Percentiles rank a stretch among this genome's conserved stretches.
Evolutionary conservation across 805 yeast genomes (phyloP).

Genomic region (Starmerella powellii): DNA sequence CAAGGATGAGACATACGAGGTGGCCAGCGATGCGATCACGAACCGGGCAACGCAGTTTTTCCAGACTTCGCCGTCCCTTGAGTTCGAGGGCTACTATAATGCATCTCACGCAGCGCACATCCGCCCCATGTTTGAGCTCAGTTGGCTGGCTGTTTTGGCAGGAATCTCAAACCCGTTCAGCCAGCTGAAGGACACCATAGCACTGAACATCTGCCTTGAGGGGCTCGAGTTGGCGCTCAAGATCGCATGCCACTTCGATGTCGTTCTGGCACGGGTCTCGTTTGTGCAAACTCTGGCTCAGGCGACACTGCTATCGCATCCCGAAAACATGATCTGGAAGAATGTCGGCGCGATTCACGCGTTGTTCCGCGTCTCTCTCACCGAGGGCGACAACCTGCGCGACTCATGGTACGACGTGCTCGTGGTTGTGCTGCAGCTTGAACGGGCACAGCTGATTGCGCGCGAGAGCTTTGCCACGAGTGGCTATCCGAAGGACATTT

Average conservation of each 20-base stretch:
- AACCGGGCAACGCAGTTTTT: constrained; percentile 78
- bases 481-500: constrained; percentile 23
- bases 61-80: constrained; percentile 36
- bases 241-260: constrained; percentile 70
- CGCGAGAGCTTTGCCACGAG: constrained; percentile 41
- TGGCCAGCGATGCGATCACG: constrained; percentile 86
- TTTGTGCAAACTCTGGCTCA: constrained; percentile 84
- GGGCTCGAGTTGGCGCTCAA: constrained; percentile 75
- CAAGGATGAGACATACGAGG: constrained; percentile 69
- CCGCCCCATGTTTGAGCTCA: constrained; percentile 78
- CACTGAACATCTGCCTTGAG: constrained; percentile 46
- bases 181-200: constrained; percentile 55
- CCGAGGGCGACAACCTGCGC: constrained; percentile 63
- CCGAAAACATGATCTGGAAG: constrained; percentile 63
- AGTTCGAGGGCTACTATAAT: constrained; percentile 51
- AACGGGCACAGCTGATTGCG: constrained; percentile 79
- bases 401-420: constrained; percentile 78
- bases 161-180: constrained; percentile 89
- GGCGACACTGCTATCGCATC: constrained; percentile 63
- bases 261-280: constrained; percentile 75
- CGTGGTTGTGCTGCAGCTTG: constrained; percentile 77
- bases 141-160: constrained; percentile 96
- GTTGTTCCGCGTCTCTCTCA: constrained; percentile 61
- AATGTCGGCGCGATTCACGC: constrained; percentile 70
- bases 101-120: constrained; percentile 87